Base-by-base conservation (phyloP, 1,139 yeast genomes). In the Candida sp. region DNA sequence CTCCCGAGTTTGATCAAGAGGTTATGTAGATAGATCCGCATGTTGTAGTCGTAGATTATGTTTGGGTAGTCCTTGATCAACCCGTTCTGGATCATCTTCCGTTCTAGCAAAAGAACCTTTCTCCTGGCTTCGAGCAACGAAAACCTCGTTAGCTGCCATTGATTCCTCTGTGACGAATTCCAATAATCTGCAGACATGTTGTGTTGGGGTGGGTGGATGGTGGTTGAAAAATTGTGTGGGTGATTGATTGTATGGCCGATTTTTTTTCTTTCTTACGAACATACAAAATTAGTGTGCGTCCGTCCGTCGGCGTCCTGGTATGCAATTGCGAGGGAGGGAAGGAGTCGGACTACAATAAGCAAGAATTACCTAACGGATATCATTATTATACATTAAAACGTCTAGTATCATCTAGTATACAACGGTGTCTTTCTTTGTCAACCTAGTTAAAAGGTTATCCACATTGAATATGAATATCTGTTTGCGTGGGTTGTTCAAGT, bases 1-100 rank as follows among this genome's bases (percentile, higher is more conserved):
- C 96, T 75, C 0, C 98, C 98, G 12, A 94, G 73, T 61, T 87
- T 84, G 60, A 86, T 85, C 41, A 90, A 77, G 56, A 90, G 70
- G 51, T 84, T 83, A 63, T 88, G 92, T 53, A 88, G 73, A 64
- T 83, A 88, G 38, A 88, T 87, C 51, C 92, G 69, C 80, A 86
- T 78, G 63, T 84, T 84, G 51, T 75, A 71, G 63, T 86, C 91
- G 60, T 83, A 84, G 48, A 73, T 75, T 34, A 85, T 65, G 48
- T 72, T 62, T 57, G 75, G 75, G 51, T 69, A 65, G 57, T 77
- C 81, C 56, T 74, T 76, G 49, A 77, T 76, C 49, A 75, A 68
- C 7, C 81, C 81, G 58, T 73, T 75, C 49, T 75, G 81, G 49
- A 75, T 69, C 80, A 77, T 75, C 58, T 77, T 77, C 49, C 73